These are phyloP conservation scores for Pontederia paniculata DNA, from an alignment of 176 grass and related monocot genomes.

Conservation along the genomic window DNA sequence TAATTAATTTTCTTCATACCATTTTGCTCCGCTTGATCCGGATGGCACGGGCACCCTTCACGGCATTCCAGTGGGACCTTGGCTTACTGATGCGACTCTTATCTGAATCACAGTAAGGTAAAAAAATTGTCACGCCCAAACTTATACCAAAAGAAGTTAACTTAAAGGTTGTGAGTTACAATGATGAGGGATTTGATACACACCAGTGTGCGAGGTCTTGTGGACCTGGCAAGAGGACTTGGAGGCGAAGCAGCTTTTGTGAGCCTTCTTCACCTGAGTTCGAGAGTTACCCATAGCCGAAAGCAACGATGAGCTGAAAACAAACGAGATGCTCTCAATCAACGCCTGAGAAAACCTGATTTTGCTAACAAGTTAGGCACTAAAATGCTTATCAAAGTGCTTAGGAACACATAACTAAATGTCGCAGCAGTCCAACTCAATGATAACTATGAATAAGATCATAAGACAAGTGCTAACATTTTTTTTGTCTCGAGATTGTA, in stretches of 20 bases:
- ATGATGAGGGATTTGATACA: not conserved
- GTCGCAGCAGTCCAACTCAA: no score
- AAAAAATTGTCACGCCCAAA: not conserved
- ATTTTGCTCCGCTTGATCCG: constrained; percentile 72
- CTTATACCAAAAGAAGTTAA: not conserved
- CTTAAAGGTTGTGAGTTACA: not conserved
- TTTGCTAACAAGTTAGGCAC: no score
- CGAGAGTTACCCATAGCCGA: constrained; percentile 40
- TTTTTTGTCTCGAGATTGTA: no score
- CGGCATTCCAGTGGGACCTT: constrained; percentile 30
- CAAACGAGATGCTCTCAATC: no score
- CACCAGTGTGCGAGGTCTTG: constrained; percentile 28
- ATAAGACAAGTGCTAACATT: no score
- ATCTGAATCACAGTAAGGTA: constrained; percentile 18
- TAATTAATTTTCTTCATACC: constrained; percentile 31
- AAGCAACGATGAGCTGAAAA: no score
- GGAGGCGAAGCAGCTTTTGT: constrained; percentile 80
- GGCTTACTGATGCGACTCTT: constrained; percentile 46
- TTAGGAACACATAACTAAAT: no score
- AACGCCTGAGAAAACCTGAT: no score
- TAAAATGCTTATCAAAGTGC: no score
- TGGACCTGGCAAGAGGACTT: constrained; percentile 78
- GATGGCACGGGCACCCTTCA: constrained; percentile 57
- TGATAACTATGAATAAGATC: no score
- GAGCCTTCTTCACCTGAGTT: constrained; percentile 81